Base-by-base conservation (phyloP, 768 basidiomycete genomes). In the Myochromella boudieri region DNA sequence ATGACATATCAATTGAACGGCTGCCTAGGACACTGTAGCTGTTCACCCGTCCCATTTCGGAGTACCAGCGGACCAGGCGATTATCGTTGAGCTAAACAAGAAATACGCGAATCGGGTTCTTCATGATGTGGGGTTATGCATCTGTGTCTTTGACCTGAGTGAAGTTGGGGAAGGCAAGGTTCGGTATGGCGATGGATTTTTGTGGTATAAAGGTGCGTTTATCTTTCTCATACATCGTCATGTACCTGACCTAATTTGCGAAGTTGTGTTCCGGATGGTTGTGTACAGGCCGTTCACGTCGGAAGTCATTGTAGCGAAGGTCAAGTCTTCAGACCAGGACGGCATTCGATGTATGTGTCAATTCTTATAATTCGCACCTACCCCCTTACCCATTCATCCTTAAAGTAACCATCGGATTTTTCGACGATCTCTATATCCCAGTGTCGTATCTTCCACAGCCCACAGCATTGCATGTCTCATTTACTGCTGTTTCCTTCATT, bases 71-170 rank as follows among this genome's bases (percentile, higher is more conserved):
- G 85, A 88, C 37, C 81, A 87, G 37, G 91, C 93, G 0, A 78
- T 97, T 55, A 85, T 78, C 21, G 80, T 85, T 49, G 90, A 93
- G 59, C 74, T 98, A 54, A 95, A 98, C 74, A 90, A 90, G 64
- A 97, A 97, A 67, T 98, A 95, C 55, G 89, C 95, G 4, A 97
- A 98, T 63, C 80, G 87, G 44, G 82, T 95, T 37, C 69, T 97
- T 14, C 90, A 94, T 58, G 87, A 93, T 46, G 85, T 95, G 46
- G 95, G 95, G 1, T 78, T 99, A 18, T 95, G 91, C 53, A 79
- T 98, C 42, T 91, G 85, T 49, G 80, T 93, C 1, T 97, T 93
- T 51, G 95, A 98, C 63, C 68, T 99, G 31, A 70, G 84, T 0
- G 80, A 91, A 53, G 87, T 84, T 1, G 87, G 91, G 1, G 94